phyloP scores from a whole-genome alignment of 352 stramenopile species.

The Phytophthora hybrid region DNA sequence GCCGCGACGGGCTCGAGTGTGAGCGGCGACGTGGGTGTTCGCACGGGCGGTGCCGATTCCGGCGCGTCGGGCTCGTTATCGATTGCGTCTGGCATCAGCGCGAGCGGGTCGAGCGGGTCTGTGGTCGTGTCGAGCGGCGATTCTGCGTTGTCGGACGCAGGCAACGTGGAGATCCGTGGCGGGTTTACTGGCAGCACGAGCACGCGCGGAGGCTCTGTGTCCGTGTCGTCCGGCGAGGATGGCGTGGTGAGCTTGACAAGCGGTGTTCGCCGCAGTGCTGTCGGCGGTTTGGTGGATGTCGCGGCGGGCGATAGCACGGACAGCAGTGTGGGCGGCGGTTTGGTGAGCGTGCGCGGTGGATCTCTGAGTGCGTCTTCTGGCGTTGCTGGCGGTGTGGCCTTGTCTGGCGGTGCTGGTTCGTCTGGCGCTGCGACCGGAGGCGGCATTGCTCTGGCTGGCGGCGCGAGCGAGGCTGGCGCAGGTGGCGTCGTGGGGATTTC shows the following conservation, averaged over 20 bases:
- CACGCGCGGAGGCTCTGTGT: slow-evolving; percentile 10
- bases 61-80: too few relatives aligned
- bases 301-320: slow-evolving; percentile 12
- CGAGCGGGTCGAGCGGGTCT: too few relatives aligned
- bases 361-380: slow-evolving; percentile 22
- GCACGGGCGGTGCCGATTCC: too few relatives aligned
- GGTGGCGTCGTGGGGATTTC: slow-evolving; percentile 9
- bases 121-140: too few relatives aligned
- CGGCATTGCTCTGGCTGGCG: slow-evolving; percentile 1
- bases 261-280: slow-evolving; percentile 25
- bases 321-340: slow-evolving; percentile 19
- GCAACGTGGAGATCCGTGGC: slow-evolving; percentile 18
- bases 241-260: background rate
- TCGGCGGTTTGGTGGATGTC: background rate
- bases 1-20: too few relatives aligned
- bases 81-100: too few relatives aligned
- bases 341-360: slow-evolving; percentile 23
- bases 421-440: slow-evolving; percentile 10
- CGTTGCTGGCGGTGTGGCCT: slow-evolving; percentile 18
- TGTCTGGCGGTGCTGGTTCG: slow-evolving; percentile 28
- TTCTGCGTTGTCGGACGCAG: too few relatives aligned
- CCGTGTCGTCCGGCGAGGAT: background rate
- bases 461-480: slow-evolving; percentile 10
- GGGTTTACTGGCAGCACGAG: slow-evolving; percentile 20
- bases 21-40: too few relatives aligned